These are phyloP conservation scores for Ganoderma sinense DNA, from an alignment of 1,284 basidiomycete species.

Conservation along the genomic window DNA sequence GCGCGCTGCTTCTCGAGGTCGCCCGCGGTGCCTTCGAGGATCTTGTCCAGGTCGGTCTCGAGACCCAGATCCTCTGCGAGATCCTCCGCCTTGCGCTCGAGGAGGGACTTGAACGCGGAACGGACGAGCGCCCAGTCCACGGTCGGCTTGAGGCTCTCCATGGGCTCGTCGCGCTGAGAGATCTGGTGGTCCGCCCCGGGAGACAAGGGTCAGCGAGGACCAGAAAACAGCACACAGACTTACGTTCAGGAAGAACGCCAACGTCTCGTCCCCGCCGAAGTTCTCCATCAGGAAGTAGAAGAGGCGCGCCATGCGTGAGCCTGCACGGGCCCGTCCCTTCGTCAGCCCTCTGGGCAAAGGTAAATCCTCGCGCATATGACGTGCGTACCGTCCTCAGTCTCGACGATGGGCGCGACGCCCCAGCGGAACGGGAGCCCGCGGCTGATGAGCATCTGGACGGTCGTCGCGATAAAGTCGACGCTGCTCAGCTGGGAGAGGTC, in stretches of 20 bases:
- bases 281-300: conserved; percentile 73
- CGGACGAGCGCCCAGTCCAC: conserved; percentile 56
- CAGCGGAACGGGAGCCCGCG: conserved; percentile 82
- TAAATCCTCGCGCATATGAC: background rate
- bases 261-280: conserved; percentile 69
- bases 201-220: background rate
- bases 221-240: conserved; percentile 22
- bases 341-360: background rate
- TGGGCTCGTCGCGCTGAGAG: conserved; percentile 44
- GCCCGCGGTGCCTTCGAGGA: conserved; percentile 43
- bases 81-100: conserved; percentile 28
- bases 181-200: conserved; percentile 36
- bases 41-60: conserved; percentile 47
- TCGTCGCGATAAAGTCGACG: conserved; percentile 67
- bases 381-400: conserved; percentile 61
- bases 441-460: conserved; percentile 74
- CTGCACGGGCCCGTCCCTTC: conserved; percentile 43
- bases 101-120: conserved; percentile 51
- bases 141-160: conserved; percentile 41
- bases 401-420: conserved; percentile 81
- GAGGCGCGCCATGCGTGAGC: conserved; percentile 74
- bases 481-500: conserved; percentile 75
- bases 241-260: conserved; percentile 67
- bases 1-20: conserved; percentile 50
- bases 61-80: conserved; percentile 42